These are phyloP conservation scores for Yamadazyma aaseri DNA, from an alignment of 1,139 yeast species.

Conservation along the genomic window DNA sequence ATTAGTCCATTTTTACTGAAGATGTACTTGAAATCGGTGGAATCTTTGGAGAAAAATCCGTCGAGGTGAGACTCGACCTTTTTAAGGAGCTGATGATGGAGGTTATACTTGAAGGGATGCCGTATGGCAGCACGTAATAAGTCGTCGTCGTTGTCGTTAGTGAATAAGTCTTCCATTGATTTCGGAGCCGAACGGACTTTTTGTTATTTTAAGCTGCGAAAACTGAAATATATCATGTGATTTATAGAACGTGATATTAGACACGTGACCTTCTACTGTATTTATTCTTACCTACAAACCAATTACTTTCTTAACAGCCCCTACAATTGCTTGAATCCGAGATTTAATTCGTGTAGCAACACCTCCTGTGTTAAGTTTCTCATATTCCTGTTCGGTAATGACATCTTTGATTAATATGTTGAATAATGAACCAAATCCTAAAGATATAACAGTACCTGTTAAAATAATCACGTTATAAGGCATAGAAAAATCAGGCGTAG, in stretches of 20 bases:
- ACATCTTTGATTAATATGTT: slow-evolving; percentile 75
- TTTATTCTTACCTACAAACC: not conserved
- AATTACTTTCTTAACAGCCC: not conserved
- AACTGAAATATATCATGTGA: too few relatives aligned
- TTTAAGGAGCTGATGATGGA: slow-evolving; percentile 2
- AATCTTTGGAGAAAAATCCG: slow-evolving; percentile 21
- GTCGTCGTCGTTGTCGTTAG: slow-evolving; percentile 17
- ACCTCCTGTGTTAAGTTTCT: slow-evolving; percentile 20
- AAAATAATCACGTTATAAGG: slow-evolving; percentile 96
- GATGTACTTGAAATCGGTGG: slow-evolving; percentile 18
- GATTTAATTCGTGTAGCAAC: not conserved
- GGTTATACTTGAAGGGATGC: slow-evolving; percentile 5
- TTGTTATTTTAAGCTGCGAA: slow-evolving; percentile 6
- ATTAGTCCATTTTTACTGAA: slow-evolving; percentile 22
- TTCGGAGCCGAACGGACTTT: slow-evolving; percentile 7
- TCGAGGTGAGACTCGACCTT: slow-evolving; percentile 7
- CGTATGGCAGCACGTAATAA: slow-evolving; percentile 11
- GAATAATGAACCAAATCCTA: slow-evolving; percentile 84
- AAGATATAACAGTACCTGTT: slow-evolving; percentile 90
- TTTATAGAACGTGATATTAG: not conserved
- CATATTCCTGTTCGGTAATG: slow-evolving; percentile 77
- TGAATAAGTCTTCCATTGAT: slow-evolving; percentile 16
- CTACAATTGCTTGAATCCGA: not conserved
- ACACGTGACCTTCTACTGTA: not conserved
- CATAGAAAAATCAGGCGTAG: slow-evolving; percentile 99